Base-by-base conservation (phyloP, 1,284 basidiomycete genomes). In the Rhodotorula sp. region DNA sequence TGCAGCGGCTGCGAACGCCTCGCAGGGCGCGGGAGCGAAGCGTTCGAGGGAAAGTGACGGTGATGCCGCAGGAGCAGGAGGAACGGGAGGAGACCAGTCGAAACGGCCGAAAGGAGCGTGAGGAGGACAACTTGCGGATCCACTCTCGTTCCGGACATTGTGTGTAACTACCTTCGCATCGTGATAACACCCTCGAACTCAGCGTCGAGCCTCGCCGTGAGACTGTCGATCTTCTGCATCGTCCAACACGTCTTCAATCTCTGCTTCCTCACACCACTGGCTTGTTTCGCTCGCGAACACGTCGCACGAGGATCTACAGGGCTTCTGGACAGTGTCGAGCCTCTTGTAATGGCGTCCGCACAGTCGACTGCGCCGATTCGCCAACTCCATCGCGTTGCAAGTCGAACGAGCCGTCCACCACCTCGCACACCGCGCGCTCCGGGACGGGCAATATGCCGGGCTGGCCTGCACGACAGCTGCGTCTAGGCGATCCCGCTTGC, bases 31-130 rank as follows among this genome's bases (percentile, higher is more conserved):
- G 3, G 53, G 46, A 4, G 58, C 30, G 2, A 65, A 65, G 52
- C 52, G 64, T 22, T 46, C 52, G 26, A 34, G 64, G 50, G 64
- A 65, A 53, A 65, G 64, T 18, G 64, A 65, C 26, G 64, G 64
- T 0, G 62, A 64, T 6, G 47, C 31, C 4, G 31, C 46, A 44
- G 51, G n/a, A 16, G 24, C 44, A 26, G 51, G 20, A 0, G 54
- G 20, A 16, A 46, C 44, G 11, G 44, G 46, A 4, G 31, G 51
- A 4, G 64, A 60, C 28, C 18, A 24, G 46, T 8, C 46, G 47
- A 65, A 65, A n/a, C 64, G 64, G 13, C 64, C 64, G 9, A 65
- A 65, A 59, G 58, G 52, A 24, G 59, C 50, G 8, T 56, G 20
- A 55, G 40, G 40, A 44, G 40, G 40, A 44, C 9, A 13, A 28